Evolutionary conservation across 352 stramenopile genomes (phyloP), one percentile per base, ranked within the genome.

Genomic region (Blastocystis hominis): DNA sequence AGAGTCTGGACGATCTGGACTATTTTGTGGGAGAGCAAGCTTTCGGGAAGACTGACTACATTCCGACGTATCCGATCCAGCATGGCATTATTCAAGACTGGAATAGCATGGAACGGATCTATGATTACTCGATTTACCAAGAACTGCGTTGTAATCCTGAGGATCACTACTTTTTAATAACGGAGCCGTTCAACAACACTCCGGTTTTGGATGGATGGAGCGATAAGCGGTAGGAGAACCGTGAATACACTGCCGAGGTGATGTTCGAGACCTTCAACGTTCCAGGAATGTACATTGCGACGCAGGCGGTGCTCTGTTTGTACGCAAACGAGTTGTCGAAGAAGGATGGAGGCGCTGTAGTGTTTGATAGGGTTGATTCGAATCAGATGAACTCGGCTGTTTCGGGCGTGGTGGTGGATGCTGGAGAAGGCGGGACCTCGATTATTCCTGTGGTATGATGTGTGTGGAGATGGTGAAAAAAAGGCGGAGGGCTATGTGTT

Each of bases 261-360:
- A 97, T 97, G 94, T 97, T 97, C 81, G 94, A 97, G 91, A 97
- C 94, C 38, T 97, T 97, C 89, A 97, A 97, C 89, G 94, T 97
- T 1, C 94, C 94, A 0, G 94, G 93, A 0, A 90, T 97, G 24
- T 97, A 97, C 91, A 97, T 97, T 84, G 93, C 93, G n/a, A 93
- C 96, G 40, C 95, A 98, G 89, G 95, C 95, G 9, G 94, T 98
- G 66, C 90, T 98, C 66, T 94, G 94, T 34, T 91, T 98, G 36
- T 95, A 95, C 79, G 95, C 95, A 20, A 55, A 50, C n/a, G 64
- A 76, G 64, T 34, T 50, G 36, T 46, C 61, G 55, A 63, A 38
- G 5, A 92, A 95, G 86, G 91, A 90, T n/a, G 86, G 78, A 46
- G 0, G 17, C 15, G 24, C 62, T 38, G 62, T 70, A 44, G 3